Base-by-base conservation (phyloP, 2,329 filamentous ascomycete species). In the Annulohypoxylon truncatum region DNA sequence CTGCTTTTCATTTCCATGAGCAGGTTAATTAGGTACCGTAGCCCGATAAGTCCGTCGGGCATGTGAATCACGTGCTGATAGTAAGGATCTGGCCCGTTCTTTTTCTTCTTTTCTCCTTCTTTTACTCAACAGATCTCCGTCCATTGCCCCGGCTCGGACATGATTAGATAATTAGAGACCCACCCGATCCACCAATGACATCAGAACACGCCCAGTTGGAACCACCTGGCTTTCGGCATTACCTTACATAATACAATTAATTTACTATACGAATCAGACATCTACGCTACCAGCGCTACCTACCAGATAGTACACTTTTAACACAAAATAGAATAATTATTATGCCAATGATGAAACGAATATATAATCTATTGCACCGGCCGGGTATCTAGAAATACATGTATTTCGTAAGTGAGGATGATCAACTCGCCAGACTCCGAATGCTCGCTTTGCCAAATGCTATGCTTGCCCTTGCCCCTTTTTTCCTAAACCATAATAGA, bases 21-120 rank as follows among this genome's bases (percentile, higher is more conserved):
- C 40, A 55, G 7, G 44, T 46, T 57, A 55, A 38, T 52, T 60
- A 52, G 47, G 56, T 52, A 60, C 35, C 26, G 35, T 46, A 46
- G 35, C 57, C 67, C 67, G 67, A 67, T 70, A 70, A 67, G 55
- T 65, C 64, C 67, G 64, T 67, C 57, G 33, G 60, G 56, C 33
- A 51, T 38, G 13, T 33, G 33, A 51, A 38, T 71, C 69, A 71
- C 69, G 69, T 71, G 69, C 12, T 35, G 67, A 69, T 69, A 69
- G 42, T 28, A 35, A 3, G 33, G 33, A 46, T 59, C 63, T 63
- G 33, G 56, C 5, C 57, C 24, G 42, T 60, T 64, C 59, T 60
- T 64, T 64, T 60, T 24, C 20, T 29, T 29, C 44, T 46, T 35
- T 28, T n/a, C 26, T 33, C 13, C 47, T 51, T 52, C 42, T 56